Evolutionary conservation across 2,329 filamentous ascomycete genomes (phyloP).

Genomic region (Hypoxylon sp.): DNA sequence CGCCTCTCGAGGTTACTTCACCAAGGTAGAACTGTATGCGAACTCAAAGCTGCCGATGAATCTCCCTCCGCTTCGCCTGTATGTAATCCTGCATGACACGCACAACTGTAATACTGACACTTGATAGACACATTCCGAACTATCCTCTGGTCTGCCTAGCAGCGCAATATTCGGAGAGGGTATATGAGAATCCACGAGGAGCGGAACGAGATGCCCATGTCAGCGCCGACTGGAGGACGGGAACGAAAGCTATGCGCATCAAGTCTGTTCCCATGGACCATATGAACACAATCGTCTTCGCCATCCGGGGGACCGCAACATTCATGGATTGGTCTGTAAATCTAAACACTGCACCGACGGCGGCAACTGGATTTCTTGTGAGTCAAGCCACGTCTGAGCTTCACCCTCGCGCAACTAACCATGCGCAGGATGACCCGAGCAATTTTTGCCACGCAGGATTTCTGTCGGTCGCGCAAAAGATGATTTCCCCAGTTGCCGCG

Average conservation of each 20-base stretch:
- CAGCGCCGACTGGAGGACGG: constrained; percentile 72
- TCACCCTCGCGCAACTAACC: constrained; percentile 20
- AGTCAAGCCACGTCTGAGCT: constrained; percentile 26
- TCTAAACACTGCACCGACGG: constrained; percentile 71
- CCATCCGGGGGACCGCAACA: constrained; percentile 80
- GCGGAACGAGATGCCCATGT: constrained; percentile 74
- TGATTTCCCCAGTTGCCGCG: constrained; percentile 76
- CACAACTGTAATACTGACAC: constrained; percentile 29
- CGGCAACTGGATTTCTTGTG: constrained; percentile 72
- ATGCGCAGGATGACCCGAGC: constrained; percentile 67
- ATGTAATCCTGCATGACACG: constrained; percentile 42
- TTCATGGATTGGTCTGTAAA: constrained; percentile 91
- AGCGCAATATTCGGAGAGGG: constrained; percentile 77
- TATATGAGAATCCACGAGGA: constrained; percentile 71
- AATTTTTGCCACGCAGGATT: constrained; percentile 87
- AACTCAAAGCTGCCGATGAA: constrained; percentile 77
- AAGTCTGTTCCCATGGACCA: constrained; percentile 82
- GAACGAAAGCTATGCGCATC: constrained; percentile 87
- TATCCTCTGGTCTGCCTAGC: constrained; percentile 82
- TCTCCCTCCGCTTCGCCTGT: constrained; percentile 73
- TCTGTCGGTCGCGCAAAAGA: constrained; percentile 75
- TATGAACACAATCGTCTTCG: constrained; percentile 81
- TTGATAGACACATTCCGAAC: constrained; percentile 70
- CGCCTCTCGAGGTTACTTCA: constrained; percentile 67
- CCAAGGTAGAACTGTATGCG: constrained; percentile 79